A percentile compares a stretch with the other conserved stretches of the same genome.
These are phyloP conservation scores for Ananas comosus DNA, from an alignment of 176 grass and related monocot genomes.

Conservation along the genomic window DNA sequence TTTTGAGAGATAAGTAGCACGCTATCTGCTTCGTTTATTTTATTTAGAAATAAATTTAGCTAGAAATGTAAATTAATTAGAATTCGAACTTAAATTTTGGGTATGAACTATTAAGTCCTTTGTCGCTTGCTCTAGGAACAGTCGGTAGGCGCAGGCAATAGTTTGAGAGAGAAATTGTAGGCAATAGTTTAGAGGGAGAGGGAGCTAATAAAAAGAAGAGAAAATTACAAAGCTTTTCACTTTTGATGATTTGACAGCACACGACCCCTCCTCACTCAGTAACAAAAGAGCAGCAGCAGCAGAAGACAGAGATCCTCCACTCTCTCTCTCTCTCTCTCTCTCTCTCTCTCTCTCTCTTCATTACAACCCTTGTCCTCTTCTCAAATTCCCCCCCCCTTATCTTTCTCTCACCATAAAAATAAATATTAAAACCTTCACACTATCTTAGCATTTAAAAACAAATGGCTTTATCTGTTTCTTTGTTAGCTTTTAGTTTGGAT, in stretches of 20 bases:
- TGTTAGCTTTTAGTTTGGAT: neutral
- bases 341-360: conserved; percentile 12
- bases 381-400: neutral
- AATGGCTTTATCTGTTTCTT: neutral
- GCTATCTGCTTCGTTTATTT: no score
- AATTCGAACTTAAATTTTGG: no score
- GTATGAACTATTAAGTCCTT: no score
- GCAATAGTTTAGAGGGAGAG: neutral
- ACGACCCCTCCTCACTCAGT: conserved; percentile 5
- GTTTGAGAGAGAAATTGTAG: no score
- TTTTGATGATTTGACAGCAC: conserved; percentile 13
- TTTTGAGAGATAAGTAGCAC: no score
- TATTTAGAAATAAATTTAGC: no score
- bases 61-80: no score
- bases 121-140: no score
- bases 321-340: neutral
- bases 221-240: conserved; percentile 6
- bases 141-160: no score
- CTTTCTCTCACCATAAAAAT: neutral
- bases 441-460: no score
- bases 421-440: no score
- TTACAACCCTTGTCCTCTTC: conserved; percentile 1
- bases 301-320: conserved; percentile 4
- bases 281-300: conserved; percentile 9
- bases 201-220: conserved; percentile 8